phyloP scores from a whole-genome alignment of 176 grass and related monocot species.

The Cenchrus fungigraminus region DNA sequence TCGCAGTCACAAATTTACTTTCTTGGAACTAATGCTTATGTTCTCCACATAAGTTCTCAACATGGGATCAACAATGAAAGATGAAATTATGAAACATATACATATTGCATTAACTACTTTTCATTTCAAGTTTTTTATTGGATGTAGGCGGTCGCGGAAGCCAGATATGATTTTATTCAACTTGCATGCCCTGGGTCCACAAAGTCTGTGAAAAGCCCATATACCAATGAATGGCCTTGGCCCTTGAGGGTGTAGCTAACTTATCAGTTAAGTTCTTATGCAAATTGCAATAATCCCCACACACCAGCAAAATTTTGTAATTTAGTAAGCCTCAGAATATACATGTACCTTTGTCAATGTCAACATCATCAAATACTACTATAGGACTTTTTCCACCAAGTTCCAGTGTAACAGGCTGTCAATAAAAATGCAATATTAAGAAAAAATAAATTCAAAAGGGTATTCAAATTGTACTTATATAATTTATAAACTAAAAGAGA shows the following conservation, averaged over 20 bases:
- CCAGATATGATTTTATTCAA: slow-evolving; percentile 2
- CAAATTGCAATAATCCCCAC: background rate
- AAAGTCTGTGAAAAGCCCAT: background rate
- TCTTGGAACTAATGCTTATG: slow-evolving; percentile 13
- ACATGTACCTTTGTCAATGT: slow-evolving; percentile 86
- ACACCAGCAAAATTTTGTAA: background rate
- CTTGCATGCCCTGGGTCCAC: background rate
- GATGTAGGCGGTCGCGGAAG: too few species aligned
- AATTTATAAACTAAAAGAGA: background rate
- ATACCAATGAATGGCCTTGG: background rate
- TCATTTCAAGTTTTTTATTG: background rate
- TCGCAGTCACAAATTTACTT: too few species aligned
- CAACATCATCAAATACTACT: slow-evolving; percentile 97
- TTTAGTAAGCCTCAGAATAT: slow-evolving; percentile 9
- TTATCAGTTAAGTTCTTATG: background rate
- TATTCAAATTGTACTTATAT: slow-evolving; percentile 21
- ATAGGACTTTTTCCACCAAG: slow-evolving; percentile 99
- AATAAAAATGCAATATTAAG: slow-evolving; percentile 43
- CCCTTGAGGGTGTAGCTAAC: background rate
- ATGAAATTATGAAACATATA: background rate
- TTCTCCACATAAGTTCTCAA: slow-evolving; percentile 12
- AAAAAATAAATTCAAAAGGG: slow-evolving; percentile 5
- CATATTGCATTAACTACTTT: slow-evolving; percentile 2
- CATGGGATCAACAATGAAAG: background rate
- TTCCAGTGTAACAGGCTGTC: slow-evolving; percentile 93